A percentile compares a stretch with the other conserved stretches of the same genome.
These are phyloP conservation scores for Colletotrichum godetiae DNA, from an alignment of 2,329 filamentous ascomycete genomes.

Conservation along the genomic window DNA sequence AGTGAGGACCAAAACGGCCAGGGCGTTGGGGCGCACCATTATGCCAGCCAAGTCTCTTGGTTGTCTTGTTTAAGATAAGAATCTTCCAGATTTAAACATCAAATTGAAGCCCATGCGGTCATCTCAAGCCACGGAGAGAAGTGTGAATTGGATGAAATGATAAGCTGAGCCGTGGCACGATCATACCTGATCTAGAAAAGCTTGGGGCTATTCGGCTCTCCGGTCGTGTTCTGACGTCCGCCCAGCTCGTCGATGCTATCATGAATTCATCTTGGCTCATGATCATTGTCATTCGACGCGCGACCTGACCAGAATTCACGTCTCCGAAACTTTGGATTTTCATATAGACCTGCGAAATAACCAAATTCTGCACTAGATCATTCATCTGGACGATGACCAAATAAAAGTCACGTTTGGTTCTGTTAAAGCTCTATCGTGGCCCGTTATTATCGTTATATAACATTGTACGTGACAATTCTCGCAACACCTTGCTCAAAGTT, in stretches of 20 bases:
- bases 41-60: slow-evolving; percentile 22
- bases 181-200: neutral
- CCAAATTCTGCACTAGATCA: no score
- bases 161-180: neutral
- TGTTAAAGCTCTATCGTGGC: no score
- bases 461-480: no score
- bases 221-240: neutral
- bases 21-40: neutral
- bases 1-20: neutral
- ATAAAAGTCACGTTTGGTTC: no score
- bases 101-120: neutral
- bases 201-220: neutral
- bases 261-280: neutral
- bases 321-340: no score
- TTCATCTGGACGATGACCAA: no score
- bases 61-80: neutral
- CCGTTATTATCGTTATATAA: no score
- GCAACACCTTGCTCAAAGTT: no score
- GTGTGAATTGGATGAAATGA: neutral
- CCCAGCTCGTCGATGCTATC: no score
- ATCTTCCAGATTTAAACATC: neutral
- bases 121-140: fast-evolving
- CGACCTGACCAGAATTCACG: neutral
- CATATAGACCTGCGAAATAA: no score
- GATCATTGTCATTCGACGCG: neutral